A percentile compares a stretch with the other conserved stretches of the same genome.
Evolutionary conservation across 495 filamentous ascomycete species (phyloP).

Genomic region (Venustampulla echinocandica): DNA sequence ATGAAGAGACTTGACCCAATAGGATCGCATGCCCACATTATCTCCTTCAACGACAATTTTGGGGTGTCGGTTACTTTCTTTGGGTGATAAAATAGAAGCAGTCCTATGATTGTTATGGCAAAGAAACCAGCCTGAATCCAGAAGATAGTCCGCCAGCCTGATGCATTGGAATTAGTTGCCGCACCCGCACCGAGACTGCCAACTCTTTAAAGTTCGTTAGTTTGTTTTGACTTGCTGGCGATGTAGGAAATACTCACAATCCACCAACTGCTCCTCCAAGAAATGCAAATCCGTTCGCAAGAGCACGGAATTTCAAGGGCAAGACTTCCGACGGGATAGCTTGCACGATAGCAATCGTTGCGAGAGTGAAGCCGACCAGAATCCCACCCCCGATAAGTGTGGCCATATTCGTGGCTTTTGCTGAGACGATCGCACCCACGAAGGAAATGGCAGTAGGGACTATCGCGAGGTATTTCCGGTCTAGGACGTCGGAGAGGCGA

Average conservation of each 20-base stretch:
- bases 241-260: conserved; percentile 28
- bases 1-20: conserved; percentile 44
- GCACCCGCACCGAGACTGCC: conserved; percentile 40
- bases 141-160: conserved; percentile 48
- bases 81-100: conserved; percentile 44
- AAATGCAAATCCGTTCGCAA: conserved; percentile 43
- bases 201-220: conserved; percentile 23
- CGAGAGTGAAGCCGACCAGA: conserved; percentile 42
- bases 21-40: conserved; percentile 44
- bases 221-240: not conserved
- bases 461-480: conserved; percentile 41
- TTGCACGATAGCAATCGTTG: conserved; percentile 44
- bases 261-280: conserved; percentile 41
- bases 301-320: conserved; percentile 43
- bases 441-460: conserved; percentile 44
- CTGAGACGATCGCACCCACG: conserved; percentile 42
- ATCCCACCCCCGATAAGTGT: conserved; percentile 49
- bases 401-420: conserved; percentile 43
- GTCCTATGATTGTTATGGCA: conserved; percentile 33
- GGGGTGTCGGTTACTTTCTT: conserved; percentile 31
- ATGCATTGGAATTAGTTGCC: conserved; percentile 36
- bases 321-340: conserved; percentile 47
- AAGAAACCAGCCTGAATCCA: conserved; percentile 52
- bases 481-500: conserved; percentile 45
- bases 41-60: conserved; percentile 33